These are phyloP conservation scores for Vigna nakashimae DNA, from an alignment of 306 rosid species.

Conservation along the genomic window DNA sequence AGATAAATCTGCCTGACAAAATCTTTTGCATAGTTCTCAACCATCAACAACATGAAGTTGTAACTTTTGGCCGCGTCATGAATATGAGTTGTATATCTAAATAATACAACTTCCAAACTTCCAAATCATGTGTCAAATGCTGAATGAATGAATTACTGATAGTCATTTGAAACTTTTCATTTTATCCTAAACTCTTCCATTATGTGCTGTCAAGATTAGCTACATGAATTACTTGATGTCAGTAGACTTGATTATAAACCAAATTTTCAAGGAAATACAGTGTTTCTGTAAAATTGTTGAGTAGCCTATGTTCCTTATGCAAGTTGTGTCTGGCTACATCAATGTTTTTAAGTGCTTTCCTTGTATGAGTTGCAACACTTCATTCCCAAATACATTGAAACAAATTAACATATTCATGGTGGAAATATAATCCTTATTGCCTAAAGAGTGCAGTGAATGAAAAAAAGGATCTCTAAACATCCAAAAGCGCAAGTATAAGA, in stretches of 20 bases:
- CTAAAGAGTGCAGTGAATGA: neutral
- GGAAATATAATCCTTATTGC: neutral
- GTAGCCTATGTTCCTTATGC: neutral
- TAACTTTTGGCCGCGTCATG: constrained; percentile 1
- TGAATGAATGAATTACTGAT: neutral
- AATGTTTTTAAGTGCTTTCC: neutral
- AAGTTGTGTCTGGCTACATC: neutral
- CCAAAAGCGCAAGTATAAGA: neutral
- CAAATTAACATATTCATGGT: neutral
- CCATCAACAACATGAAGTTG: neutral
- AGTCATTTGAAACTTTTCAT: constrained; percentile 10
- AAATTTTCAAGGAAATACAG: neutral
- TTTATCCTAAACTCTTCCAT: neutral
- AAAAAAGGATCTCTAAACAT: neutral
- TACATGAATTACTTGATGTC: neutral
- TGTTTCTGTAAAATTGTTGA: neutral
- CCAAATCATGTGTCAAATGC: neutral
- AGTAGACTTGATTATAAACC: neutral
- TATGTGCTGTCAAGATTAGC: neutral
- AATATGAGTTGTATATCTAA: neutral
- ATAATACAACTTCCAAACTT: constrained; percentile 8
- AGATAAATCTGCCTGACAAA: constrained; percentile 38
- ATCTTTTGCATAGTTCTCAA: constrained; percentile 29
- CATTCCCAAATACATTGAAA: neutral
- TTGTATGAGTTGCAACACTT: neutral